Evolutionary conservation across 2,329 filamentous ascomycete species (phyloP), one percentile per base, ranked within the genome.

Genomic region (Conoideocrella luteorostrata): DNA sequence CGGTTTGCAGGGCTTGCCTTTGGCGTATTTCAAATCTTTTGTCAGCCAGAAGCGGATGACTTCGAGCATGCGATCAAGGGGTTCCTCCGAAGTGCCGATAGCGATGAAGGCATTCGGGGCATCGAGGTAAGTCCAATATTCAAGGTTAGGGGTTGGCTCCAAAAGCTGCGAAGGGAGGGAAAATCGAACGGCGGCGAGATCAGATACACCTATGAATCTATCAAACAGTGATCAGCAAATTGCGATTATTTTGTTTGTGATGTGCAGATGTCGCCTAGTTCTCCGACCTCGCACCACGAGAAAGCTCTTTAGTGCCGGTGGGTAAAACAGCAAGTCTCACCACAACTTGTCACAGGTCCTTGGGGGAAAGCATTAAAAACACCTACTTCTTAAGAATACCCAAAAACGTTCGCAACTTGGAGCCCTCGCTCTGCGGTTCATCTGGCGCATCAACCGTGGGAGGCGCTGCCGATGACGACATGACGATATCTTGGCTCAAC

Each of bases 61-160:
- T 59, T 91, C 90, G 41, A 98, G 78, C 87, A 96, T 96, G 54
- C 93, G 88, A 55, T 93, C 91, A 44, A 97, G 72, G 10, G 86
- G 79, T 55, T 97, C 88, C 55, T 97, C 86, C 15, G 91, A 93
- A 56, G 91, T 91, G 56, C 91, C 93, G 56, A 84, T 84, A 36
- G 77, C 78, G 51, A 80, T 69, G 52, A 98, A 96, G 38, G 90
- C 88, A 65, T 95, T 94, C 18, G 91, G 91, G 55, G 89, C 80
- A 66, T 98, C 93, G 62, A 98, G 75, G 60, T 98, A 98, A 59
- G 94, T 94, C 93, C 93, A 98, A 70, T 97, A 98, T 71, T 98
- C 93, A 61, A 98, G 74, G 64, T 98, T 98, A 41, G 93, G 93
- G 4, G 88, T 94, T 28, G 93, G 93, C 65, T 98, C 93, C 58